Percentiles rank a stretch among this genome's conserved stretches.
Evolutionary conservation across 2,329 filamentous ascomycete genomes (phyloP).

Genomic region (Coniochaeta sp.): DNA sequence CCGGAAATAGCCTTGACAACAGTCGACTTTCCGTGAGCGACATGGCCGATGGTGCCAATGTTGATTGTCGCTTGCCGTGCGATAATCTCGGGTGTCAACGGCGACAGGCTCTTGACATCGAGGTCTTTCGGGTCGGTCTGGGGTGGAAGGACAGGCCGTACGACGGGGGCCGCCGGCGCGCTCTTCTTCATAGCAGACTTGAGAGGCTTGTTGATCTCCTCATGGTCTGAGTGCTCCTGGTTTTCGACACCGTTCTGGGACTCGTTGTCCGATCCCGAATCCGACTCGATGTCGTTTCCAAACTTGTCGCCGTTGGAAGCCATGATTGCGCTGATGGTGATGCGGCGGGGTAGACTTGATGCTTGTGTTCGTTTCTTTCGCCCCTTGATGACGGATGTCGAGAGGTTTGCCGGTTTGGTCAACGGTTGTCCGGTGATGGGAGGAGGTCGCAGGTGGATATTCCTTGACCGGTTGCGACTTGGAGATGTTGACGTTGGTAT

Average conservation of each 20-base stretch:
- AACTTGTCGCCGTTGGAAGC: constrained; percentile 57
- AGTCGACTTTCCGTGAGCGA: constrained; percentile 97
- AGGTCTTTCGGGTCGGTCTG: constrained; percentile 90
- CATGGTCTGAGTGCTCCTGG: constrained; percentile 44
- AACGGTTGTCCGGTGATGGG: background rate
- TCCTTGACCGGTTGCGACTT: background rate
- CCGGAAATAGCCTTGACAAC: constrained; percentile 99
- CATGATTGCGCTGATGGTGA: constrained; percentile 28
- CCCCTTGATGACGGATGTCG: background rate
- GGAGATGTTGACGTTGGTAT: background rate
- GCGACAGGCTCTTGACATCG: constrained; percentile 72
- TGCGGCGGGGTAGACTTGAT: constrained; percentile 16
- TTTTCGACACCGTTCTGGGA: constrained; percentile 46
- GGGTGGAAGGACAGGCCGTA: constrained; percentile 57
- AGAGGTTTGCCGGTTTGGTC: background rate
- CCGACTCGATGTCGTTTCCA: constrained; percentile 67
- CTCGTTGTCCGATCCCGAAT: constrained; percentile 57
- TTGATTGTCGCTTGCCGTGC: constrained; percentile 97
- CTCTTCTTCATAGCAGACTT: constrained; percentile 86
- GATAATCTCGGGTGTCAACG: constrained; percentile 93
- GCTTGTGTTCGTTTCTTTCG: background rate
- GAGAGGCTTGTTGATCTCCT: constrained; percentile 56
- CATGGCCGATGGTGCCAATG: constrained; percentile 96
- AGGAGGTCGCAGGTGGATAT: background rate
- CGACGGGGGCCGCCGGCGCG: constrained; percentile 48